phyloP scores from a whole-genome alignment of 257 asterid genomes.

The Paulownia fortunei region DNA sequence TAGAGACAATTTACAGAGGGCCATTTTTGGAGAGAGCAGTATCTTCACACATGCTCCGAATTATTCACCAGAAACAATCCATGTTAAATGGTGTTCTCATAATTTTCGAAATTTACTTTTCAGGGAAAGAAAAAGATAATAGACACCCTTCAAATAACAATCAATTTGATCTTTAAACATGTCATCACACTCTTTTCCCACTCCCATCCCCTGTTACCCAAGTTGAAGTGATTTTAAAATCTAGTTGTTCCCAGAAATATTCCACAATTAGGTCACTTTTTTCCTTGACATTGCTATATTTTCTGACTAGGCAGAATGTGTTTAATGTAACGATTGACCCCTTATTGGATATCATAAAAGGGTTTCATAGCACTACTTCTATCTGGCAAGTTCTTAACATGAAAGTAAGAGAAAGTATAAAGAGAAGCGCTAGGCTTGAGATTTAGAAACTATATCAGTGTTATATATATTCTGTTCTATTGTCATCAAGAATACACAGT shows the following conservation, averaged over 20 bases:
- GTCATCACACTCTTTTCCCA: background rate
- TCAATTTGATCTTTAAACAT: background rate
- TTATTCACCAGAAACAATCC: constrained; percentile 38
- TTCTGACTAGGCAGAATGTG: background rate
- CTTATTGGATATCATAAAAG: background rate
- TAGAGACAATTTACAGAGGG: constrained; percentile 42
- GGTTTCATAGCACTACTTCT: background rate
- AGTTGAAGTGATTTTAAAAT: background rate
- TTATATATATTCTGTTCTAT: background rate
- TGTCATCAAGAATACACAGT: background rate
- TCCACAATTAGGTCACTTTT: background rate
- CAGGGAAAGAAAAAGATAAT: background rate
- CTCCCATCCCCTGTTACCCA: background rate
- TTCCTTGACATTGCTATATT: background rate
- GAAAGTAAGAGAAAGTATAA: background rate
- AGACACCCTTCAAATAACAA: background rate
- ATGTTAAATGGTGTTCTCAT: constrained; percentile 22
- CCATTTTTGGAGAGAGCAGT: constrained; percentile 38
- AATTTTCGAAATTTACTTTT: background rate
- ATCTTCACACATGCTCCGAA: constrained; percentile 41
- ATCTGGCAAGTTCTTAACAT: background rate
- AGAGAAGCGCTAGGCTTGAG: background rate
- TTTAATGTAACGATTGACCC: background rate
- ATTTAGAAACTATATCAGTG: background rate
- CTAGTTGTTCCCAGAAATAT: background rate